Conservation (phyloP, 2,329 filamentous ascomycete genomes). For the Penicillium nordicum region DNA sequence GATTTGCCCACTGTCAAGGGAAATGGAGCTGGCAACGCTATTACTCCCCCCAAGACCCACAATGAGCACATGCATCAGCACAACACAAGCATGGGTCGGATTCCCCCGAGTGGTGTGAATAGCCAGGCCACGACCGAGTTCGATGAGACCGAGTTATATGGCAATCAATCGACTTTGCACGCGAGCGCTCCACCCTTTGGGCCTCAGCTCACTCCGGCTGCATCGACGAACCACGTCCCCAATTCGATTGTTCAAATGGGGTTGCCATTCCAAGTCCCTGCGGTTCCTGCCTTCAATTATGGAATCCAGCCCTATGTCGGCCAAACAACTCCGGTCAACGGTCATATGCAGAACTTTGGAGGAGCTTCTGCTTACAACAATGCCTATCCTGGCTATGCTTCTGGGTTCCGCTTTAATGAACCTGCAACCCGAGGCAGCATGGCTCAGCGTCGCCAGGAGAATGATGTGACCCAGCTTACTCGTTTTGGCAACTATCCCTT, state of each 20-base stretch:
- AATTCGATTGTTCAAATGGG: slow-evolving; percentile 30
- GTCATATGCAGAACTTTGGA: slow-evolving; percentile 42
- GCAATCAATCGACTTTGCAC: slow-evolving; percentile 69
- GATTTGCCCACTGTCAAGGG: slow-evolving; percentile 84
- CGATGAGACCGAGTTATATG: slow-evolving; percentile 46
- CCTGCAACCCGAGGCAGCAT: slow-evolving; percentile 73
- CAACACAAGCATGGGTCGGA: slow-evolving; percentile 77
- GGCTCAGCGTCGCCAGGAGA: slow-evolving; percentile 56
- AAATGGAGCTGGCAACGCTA: slow-evolving; percentile 48
- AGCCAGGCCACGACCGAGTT: slow-evolving; percentile 52
- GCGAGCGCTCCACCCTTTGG: slow-evolving; percentile 77
- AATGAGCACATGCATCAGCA: slow-evolving; percentile 65
- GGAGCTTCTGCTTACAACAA: slow-evolving; percentile 52
- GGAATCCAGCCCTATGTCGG: slow-evolving; percentile 56
- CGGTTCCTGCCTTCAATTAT: slow-evolving; percentile 48
- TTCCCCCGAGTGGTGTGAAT: slow-evolving; percentile 63
- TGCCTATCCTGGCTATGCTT: slow-evolving; percentile 46
- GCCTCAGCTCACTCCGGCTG: slow-evolving; percentile 51
- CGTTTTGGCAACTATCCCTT: slow-evolving; percentile 81
- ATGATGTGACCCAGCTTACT: slow-evolving; percentile 59
- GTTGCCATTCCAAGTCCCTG: slow-evolving; percentile 33
- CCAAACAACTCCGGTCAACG: slow-evolving; percentile 36
- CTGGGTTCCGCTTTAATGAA: slow-evolving; percentile 61
- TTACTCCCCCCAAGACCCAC: slow-evolving; percentile 55
- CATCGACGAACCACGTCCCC: slow-evolving; percentile 27